Evolutionary conservation across 441 rosid genomes (phyloP).

Genomic region (Kokia cookei): DNA sequence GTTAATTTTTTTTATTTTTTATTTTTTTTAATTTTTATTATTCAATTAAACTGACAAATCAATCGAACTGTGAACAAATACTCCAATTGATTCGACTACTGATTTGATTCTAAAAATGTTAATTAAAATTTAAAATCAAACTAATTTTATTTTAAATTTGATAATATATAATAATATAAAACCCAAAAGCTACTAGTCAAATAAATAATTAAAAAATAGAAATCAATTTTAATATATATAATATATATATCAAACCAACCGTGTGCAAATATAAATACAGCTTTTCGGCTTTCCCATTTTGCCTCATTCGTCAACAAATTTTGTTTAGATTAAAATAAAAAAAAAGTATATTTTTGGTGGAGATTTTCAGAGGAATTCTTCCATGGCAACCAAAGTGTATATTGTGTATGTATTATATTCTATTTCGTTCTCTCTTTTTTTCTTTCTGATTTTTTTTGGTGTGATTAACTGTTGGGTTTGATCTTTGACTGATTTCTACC

Average conservation of each 20-base stretch:
- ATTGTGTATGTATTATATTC: slow-evolving; percentile 53
- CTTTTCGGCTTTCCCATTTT: slow-evolving; percentile 9
- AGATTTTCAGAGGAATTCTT: slow-evolving; percentile 1
- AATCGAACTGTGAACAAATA: accelerated
- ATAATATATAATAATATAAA: not conserved
- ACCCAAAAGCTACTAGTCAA: not conserved
- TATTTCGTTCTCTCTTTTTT: not conserved
- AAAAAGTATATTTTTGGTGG: not conserved
- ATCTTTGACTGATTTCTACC: not conserved
- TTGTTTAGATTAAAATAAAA: not conserved
- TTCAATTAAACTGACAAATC: no score
- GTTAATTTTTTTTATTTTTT: no score
- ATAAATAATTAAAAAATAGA: not conserved
- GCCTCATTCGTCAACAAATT: not conserved
- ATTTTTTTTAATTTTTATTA: no score
- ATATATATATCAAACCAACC: not conserved
- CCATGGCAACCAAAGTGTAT: slow-evolving; percentile 72
- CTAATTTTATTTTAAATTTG: not conserved
- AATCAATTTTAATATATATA: not conserved
- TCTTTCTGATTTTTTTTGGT: not conserved
- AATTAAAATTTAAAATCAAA: not conserved
- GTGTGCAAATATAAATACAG: slow-evolving; percentile 7
- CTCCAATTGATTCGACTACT: no score
- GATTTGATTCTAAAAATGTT: no score
- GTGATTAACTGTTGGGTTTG: not conserved